phyloP scores from a whole-genome alignment of 75 land plant species.

The Selaginella tamariscina region DNA sequence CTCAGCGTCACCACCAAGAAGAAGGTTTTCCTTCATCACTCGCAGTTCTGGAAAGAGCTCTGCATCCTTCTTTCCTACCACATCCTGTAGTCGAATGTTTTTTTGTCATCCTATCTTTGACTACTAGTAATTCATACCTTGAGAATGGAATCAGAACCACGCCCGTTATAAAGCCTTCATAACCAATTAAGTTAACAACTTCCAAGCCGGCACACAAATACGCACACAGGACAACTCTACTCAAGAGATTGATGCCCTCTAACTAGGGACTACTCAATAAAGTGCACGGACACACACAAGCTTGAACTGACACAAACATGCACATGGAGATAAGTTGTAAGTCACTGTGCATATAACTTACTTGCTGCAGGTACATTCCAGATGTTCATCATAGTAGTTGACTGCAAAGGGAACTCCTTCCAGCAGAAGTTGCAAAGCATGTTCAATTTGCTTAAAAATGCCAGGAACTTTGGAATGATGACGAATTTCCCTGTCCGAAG shows the following conservation, averaged over 20 bases:
- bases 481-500: no score
- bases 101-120: no score
- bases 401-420: slow-evolving; percentile 16
- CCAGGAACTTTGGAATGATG: neutral
- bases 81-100: slow-evolving; percentile 11
- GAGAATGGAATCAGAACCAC: neutral
- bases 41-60: slow-evolving; percentile 15
- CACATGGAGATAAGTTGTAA: neutral
- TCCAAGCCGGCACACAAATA: neutral
- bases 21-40: slow-evolving; percentile 13
- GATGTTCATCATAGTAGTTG: slow-evolving; percentile 13
- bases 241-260: slow-evolving; percentile 7
- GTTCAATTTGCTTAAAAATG: neutral
- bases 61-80: slow-evolving; percentile 15
- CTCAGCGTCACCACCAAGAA: slow-evolving; percentile 9
- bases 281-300: neutral
- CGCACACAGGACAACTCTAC: slow-evolving; percentile 3
- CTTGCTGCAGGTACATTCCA: slow-evolving; percentile 16
- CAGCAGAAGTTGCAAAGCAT: slow-evolving; percentile 11
- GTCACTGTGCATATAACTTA: neutral
- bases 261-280: slow-evolving; percentile 11
- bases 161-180: neutral
- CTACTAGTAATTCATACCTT: neutral
- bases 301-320: neutral
- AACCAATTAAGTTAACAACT: neutral